A percentile compares a stretch with the other conserved stretches of the same genome.
Conservation (phyloP, 2,329 filamentous ascomycete genomes). For the Cordyceps javanica region DNA sequence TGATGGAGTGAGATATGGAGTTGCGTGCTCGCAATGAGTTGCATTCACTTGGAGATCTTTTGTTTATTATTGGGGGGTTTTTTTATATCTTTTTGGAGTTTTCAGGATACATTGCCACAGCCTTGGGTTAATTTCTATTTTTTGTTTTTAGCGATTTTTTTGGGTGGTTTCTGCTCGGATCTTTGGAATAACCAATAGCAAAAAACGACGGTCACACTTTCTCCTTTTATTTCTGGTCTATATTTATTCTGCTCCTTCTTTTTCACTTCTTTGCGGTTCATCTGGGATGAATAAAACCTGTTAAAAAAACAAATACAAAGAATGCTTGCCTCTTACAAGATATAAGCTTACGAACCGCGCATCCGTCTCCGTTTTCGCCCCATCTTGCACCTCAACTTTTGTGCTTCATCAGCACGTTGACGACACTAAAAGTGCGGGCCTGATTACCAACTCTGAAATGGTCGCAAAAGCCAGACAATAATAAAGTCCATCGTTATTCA, state of each 20-base stretch:
- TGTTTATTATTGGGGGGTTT: not conserved
- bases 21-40: not conserved
- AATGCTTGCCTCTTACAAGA: not conserved
- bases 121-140: not conserved
- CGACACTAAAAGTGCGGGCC: not conserved
- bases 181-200: not conserved
- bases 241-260: not conserved
- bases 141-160: slow-evolving; percentile 3
- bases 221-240: not conserved
- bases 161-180: not conserved
- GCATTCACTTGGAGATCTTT: not conserved
- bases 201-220: not conserved
- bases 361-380: too few species aligned
- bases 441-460: not conserved
- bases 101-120: slow-evolving; percentile 4
- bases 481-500: not conserved
- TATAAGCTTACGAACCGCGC: not conserved
- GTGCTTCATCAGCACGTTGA: not conserved
- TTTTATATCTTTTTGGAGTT: not conserved
- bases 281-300: slow-evolving; percentile 5
- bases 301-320: not conserved
- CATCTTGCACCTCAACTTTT: not conserved
- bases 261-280: not conserved
- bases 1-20: not conserved
- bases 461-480: not conserved